phyloP scores from a whole-genome alignment of 192 early-diverging fungal species.

The Coemansia sp. region DNA sequence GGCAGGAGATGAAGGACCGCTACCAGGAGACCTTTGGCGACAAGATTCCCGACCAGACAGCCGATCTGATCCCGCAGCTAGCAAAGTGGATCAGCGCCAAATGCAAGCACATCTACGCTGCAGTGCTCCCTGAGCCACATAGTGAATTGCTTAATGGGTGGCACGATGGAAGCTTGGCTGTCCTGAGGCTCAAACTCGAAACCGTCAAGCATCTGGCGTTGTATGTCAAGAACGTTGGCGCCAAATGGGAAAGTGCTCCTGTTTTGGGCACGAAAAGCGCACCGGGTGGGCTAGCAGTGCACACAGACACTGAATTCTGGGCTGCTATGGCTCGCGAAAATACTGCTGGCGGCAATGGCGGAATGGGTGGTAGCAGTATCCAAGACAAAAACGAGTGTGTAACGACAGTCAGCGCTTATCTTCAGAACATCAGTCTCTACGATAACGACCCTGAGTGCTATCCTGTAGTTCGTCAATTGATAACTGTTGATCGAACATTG shows the following conservation, averaged over 20 bases:
- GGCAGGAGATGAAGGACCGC: constrained; percentile 18
- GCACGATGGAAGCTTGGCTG: constrained; percentile 42
- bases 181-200: constrained; percentile 45
- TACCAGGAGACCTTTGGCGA: constrained; percentile 28
- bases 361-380: neutral
- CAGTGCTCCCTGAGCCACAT: constrained; percentile 20
- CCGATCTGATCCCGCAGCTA: constrained; percentile 23
- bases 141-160: constrained; percentile 20
- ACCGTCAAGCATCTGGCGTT: constrained; percentile 42
- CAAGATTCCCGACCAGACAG: neutral
- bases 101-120: constrained; percentile 33
- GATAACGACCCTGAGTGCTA: constrained; percentile 37
- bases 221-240: constrained; percentile 31
- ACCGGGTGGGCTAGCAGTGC: constrained; percentile 13
- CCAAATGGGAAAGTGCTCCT: constrained; percentile 40
- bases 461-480: constrained; percentile 33
- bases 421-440: constrained; percentile 35
- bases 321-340: constrained; percentile 38
- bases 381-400: neutral
- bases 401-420: constrained; percentile 22
- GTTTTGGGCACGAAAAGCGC: constrained; percentile 11
- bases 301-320: constrained; percentile 45
- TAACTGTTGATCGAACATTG: constrained; percentile 31
- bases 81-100: constrained; percentile 35
- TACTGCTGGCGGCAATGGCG: neutral